Evolutionary conservation across 106 monocot genomes (phyloP), one percentile per base, ranked within the genome.

Genomic region (Dendrobium huoshanense): DNA sequence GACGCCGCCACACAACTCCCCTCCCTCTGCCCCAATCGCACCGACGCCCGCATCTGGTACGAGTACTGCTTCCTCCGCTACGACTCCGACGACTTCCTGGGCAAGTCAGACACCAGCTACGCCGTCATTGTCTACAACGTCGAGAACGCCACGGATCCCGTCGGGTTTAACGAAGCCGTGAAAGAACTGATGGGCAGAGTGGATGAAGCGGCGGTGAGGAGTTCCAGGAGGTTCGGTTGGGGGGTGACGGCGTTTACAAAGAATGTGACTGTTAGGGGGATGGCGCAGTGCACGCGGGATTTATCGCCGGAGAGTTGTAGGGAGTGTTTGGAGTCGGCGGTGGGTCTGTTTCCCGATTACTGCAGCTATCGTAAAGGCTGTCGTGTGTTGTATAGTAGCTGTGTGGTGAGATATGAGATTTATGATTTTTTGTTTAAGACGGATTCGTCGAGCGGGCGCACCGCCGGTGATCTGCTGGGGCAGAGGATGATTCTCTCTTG

Each of bases 11-110:
- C 41, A 31, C 41, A 82, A 42, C 74, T 86, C 51, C 51, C 78
- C 0, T 16, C 25, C 9, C 13, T 16, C 0, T 86, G 82, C 72
- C 82, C 79, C 0, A 20, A 45, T 8, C 56, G 65, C 11, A 74
- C 85, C 20, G 81, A 81, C 11, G 85, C 61, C 24, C 22, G 75
- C 31, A 74, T 85, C 5, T 85, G 82, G 85, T 85, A 78, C 20
- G 79, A 81, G 45, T 78, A 78, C 24, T 79, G 81, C 74, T 78
- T 78, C 78, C 16, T 81, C 42, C 74, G 75, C 37, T 82, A 86
- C 29, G 77, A 84, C 64, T 78, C 31, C 49, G 67, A 58, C 5
- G 55, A 82, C 77, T 90, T 90, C 79, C 15, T 79, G 13, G 88
- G 90, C 3, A 1, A 78, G 56, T 17, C 67, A 4, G 84, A 88